Conservation (phyloP, 2,329 filamentous ascomycete genomes). For the Seiridium unicorne region DNA sequence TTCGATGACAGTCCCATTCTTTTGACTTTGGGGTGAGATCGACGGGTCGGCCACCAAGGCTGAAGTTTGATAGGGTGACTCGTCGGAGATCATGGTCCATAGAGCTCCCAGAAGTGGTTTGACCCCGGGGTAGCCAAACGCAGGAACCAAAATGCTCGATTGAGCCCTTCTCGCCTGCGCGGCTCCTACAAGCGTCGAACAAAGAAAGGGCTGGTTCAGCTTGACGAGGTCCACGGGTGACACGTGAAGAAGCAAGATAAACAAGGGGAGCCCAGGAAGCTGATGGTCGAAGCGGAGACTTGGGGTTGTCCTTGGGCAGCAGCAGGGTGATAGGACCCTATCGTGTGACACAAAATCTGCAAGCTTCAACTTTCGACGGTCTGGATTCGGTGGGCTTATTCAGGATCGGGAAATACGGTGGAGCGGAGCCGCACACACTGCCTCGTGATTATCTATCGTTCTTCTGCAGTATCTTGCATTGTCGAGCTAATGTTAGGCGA, state of each 20-base stretch:
- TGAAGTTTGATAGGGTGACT: slow-evolving; percentile 12
- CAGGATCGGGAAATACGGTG: no score
- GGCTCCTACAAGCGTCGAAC: not conserved
- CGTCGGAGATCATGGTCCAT: not conserved
- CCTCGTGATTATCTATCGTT: no score
- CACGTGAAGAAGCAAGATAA: not conserved
- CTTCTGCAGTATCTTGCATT: no score
- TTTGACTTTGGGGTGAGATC: slow-evolving; percentile 15
- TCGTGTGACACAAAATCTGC: not conserved
- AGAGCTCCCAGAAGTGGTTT: not conserved
- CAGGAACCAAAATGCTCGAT: not conserved
- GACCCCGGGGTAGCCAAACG: not conserved
- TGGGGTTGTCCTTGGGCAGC: no score
- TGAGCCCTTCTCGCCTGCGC: not conserved
- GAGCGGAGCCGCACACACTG: no score
- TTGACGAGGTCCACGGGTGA: not conserved
- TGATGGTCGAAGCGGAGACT: not conserved
- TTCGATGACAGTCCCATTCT: slow-evolving; percentile 5
- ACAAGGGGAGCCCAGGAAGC: not conserved
- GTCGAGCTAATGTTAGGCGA: no score
- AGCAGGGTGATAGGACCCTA: not conserved
- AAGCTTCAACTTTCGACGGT: not conserved
- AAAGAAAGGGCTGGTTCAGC: not conserved
- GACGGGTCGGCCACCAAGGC: slow-evolving; percentile 18
- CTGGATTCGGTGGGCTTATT: not conserved